These are phyloP conservation scores for Gossypium turneri DNA, from an alignment of 345 rosid genomes.

Conservation along the genomic window DNA sequence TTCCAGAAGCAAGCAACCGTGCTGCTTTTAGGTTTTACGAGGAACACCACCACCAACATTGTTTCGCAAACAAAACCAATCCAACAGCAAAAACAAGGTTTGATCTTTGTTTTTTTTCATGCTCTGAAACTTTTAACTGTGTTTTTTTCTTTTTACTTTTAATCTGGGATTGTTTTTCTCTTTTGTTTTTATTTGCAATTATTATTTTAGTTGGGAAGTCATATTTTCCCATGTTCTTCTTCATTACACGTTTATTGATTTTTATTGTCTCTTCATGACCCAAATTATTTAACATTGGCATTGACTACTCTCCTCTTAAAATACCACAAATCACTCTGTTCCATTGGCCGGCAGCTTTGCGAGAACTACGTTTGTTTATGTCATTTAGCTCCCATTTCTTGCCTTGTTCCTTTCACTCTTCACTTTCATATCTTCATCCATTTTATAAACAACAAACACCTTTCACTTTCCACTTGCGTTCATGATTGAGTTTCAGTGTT, in stretches of 20 bases:
- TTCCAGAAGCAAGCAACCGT: not conserved
- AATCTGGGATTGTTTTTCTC: not conserved
- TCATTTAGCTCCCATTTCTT: not conserved
- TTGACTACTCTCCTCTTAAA: not conserved
- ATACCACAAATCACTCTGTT: constrained; percentile 12
- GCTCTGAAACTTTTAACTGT: not conserved
- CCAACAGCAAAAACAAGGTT: not conserved
- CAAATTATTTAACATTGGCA: constrained; percentile 9
- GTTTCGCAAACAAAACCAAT: not conserved
- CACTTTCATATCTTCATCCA: not conserved
- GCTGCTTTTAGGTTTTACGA: constrained; percentile 24
- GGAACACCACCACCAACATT: constrained; percentile 19
- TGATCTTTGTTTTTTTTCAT: not conserved
- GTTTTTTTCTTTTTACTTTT: not conserved
- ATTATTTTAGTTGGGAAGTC: constrained; percentile 8
- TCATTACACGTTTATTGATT: not conserved
- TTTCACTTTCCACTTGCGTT: constrained; percentile 2
- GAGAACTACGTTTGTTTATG: not conserved
- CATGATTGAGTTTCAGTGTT: constrained; percentile 1
- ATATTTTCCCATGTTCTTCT: not conserved
- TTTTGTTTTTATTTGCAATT: not conserved
- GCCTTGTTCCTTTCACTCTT: not conserved
- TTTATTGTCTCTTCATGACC: not conserved
- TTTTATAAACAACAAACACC: not conserved
- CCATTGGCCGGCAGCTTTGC: constrained; percentile 3